Evolutionary conservation across 208 protist genomes (phyloP), one percentile per base, ranked within the genome.

Genomic region (Crithidia expoeki): DNA sequence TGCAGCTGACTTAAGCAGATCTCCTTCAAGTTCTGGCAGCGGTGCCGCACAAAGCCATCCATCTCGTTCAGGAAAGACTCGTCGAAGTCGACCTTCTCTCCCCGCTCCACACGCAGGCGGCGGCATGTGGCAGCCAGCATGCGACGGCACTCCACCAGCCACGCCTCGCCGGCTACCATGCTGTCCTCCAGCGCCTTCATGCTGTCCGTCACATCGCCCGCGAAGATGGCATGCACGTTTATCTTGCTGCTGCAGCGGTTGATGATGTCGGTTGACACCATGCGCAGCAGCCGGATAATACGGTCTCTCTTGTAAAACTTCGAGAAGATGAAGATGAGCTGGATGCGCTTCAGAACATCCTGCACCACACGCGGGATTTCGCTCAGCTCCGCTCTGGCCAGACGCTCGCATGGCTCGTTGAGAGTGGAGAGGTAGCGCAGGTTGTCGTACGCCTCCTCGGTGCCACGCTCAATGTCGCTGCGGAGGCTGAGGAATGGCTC

Each of bases 201-300:
- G 72, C 92, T 94, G 25, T 76, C 68, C 6, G 85, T 74, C 49
- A 99, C 96, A 58, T 98, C 90, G 36, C 97, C 97, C 55, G 89
- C 77, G 30, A 99, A 97, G 73, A 99, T 98, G 19, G 98, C 93
- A 1, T 83, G 68, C 17, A 99, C 81, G 76, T 97, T 89, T 63
- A 99, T 98, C 67, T 89, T 78, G 42, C 76, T 84, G 68, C 93
- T 90, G 81, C 98, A 99, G 44, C 96, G 95, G 32, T 78, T 79
- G 76, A 99, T 99, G 68, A 99, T 97, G 79, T 98, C 96, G 81
- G 97, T 98, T 10, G 92, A 98, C 17, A 99, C 92, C 84, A 98
- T 96, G 25, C 90, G 83, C 49, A 98, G 86, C 27, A 99, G 83
- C 0, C 93, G 89, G 33, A 86, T 90, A 44, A 99, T 90, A 27